Percentiles rank a stretch among this genome's conserved stretches.
phyloP scores from a whole-genome alignment of 1,139 yeast genomes.

The Nakaseomyces kungkrabaensis region DNA sequence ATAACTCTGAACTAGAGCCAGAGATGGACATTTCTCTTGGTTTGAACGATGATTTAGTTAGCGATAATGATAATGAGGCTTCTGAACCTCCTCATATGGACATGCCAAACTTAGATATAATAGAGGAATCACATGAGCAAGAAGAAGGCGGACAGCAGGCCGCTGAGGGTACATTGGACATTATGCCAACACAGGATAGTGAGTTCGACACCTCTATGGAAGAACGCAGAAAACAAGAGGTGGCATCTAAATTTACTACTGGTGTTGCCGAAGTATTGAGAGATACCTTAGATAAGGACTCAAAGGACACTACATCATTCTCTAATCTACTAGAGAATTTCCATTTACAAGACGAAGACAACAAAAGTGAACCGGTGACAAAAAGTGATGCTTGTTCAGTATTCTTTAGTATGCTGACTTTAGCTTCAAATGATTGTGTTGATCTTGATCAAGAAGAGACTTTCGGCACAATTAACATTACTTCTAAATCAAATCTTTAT shows the following conservation, averaged over 20 bases:
- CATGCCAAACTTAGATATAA: not conserved
- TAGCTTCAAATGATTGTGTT: conserved; percentile 72
- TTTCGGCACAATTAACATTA: conserved; percentile 51
- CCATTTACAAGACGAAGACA: conserved; percentile 26
- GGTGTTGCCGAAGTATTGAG: conserved; percentile 3
- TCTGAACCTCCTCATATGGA: not conserved
- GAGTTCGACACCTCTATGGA: not conserved
- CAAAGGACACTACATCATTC: conserved; percentile 28
- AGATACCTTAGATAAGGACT: conserved; percentile 25
- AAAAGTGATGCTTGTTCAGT: conserved; percentile 60
- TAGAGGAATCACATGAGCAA: not conserved
- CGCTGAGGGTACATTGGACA: conserved; percentile 1
- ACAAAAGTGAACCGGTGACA: conserved; percentile 27
- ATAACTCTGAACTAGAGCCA: conserved; percentile 9
- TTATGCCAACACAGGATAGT: not conserved
- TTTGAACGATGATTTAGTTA: conserved; percentile 11
- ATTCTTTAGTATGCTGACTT: conserved; percentile 73
- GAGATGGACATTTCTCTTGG: conserved; percentile 20
- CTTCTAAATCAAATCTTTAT: conserved; percentile 42
- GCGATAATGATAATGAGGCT: not conserved
- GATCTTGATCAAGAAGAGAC: conserved; percentile 49
- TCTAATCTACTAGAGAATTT: conserved; percentile 32
- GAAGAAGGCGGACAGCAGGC: not conserved
- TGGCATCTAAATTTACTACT: not conserved
- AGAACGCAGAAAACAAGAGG: conserved; percentile 1